Evolutionary conservation across 345 rosid species (phyloP).

Genomic region (Syzygium aqueum): DNA sequence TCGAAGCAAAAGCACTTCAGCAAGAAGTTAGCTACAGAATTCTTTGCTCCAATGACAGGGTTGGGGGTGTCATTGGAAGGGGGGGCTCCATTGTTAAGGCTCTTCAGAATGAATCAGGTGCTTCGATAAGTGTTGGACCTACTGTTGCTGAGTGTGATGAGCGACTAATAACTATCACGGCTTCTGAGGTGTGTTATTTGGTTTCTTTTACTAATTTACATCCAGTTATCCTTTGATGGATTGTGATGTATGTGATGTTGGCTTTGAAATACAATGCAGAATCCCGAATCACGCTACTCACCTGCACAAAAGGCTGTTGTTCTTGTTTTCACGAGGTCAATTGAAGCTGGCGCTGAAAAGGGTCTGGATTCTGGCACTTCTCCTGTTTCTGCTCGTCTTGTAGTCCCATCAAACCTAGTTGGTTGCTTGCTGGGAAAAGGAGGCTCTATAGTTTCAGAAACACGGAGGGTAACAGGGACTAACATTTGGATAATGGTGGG

Average conservation of each 20-base stretch:
- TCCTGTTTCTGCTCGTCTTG: slow-evolving; percentile 58
- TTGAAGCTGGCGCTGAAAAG: slow-evolving; percentile 50
- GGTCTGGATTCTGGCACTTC: slow-evolving; percentile 34
- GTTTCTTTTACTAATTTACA: slow-evolving; percentile 4
- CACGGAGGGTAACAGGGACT: slow-evolving; percentile 63
- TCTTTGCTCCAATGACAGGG: slow-evolving; percentile 70
- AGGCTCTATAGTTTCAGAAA: slow-evolving; percentile 67
- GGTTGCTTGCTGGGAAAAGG: slow-evolving; percentile 89
- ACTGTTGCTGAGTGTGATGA: slow-evolving; percentile 58
- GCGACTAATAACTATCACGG: slow-evolving; percentile 63
- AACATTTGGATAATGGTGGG: slow-evolving; percentile 35
- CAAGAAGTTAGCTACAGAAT: slow-evolving; percentile 60
- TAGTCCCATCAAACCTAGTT: slow-evolving; percentile 64
- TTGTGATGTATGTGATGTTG: slow-evolving; percentile 3
- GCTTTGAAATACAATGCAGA: slow-evolving; percentile 42
- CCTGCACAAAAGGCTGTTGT: slow-evolving; percentile 70
- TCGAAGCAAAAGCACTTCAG: slow-evolving; percentile 19
- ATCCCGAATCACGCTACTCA: slow-evolving; percentile 45
- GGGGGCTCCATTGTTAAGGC: slow-evolving; percentile 61
- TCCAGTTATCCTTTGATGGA: neutral
- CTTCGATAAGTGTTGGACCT: slow-evolving; percentile 60
- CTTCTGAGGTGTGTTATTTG: slow-evolving; percentile 52
- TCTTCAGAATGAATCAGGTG: slow-evolving; percentile 81
- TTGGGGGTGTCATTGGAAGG: slow-evolving; percentile 80
- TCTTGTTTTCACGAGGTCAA: slow-evolving; percentile 60